Evolutionary conservation across 495 filamentous ascomycete species (phyloP).

Genomic region (Beverwykella pulmonaria): DNA sequence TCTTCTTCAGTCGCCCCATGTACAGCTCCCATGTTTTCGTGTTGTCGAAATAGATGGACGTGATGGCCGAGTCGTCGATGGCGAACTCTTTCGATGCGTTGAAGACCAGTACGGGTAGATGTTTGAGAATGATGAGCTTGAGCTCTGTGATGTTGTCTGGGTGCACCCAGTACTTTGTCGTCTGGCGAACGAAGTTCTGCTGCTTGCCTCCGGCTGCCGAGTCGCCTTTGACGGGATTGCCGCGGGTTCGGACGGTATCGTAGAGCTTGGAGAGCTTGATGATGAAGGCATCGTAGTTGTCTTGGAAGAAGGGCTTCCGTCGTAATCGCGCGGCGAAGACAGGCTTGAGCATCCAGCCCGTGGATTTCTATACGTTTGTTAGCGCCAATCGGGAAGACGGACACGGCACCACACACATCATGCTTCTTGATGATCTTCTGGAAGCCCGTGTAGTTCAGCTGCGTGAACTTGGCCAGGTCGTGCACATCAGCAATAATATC

Average conservation of each 20-base stretch:
- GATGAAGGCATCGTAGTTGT: conserved; percentile 96
- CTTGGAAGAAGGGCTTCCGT: conserved; percentile 95
- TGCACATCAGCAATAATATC: conserved; percentile 99
- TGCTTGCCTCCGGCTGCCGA: conserved; percentile 86
- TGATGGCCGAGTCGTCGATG: conserved; percentile 84
- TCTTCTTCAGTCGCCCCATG: conserved; percentile 91
- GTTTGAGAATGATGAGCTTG: conserved; percentile 96
- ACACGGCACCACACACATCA: conserved; percentile 65
- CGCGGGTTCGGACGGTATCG: conserved; percentile 88
- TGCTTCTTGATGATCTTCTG: conserved; percentile 99
- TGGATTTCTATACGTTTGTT: conserved; percentile 72
- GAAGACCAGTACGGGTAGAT: conserved; percentile 96
- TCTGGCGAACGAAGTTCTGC: conserved; percentile 95
- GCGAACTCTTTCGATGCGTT: conserved; percentile 97
- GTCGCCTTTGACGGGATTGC: conserved; percentile 90
- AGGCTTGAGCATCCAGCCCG: conserved; percentile 87
- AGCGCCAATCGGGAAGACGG: not conserved
- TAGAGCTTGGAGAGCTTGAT: conserved; percentile 95
- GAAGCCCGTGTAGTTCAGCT: conserved; percentile 98
- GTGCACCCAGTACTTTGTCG: conserved; percentile 99
- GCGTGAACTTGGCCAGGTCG: conserved; percentile 96
- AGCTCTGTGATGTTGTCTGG: conserved; percentile 98
- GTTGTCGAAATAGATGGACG: conserved; percentile 98
- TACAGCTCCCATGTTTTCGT: conserved; percentile 91
- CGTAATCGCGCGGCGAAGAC: conserved; percentile 92